A percentile compares a stretch with the other conserved stretches of the same genome.
phyloP scores from a whole-genome alignment of 306 rosid genomes.

The Dryas drummondii region DNA sequence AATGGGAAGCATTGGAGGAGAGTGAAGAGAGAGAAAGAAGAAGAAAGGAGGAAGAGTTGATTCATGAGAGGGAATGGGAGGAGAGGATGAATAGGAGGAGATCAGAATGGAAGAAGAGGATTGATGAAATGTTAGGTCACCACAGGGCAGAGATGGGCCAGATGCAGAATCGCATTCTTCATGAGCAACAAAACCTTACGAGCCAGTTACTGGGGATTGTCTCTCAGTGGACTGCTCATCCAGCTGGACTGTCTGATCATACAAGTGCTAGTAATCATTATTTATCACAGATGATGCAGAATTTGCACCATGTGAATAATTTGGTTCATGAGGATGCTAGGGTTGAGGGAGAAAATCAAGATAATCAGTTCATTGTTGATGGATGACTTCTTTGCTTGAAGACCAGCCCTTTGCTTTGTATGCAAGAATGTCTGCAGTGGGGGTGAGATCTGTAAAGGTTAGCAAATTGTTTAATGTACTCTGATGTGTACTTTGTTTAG shows the following conservation, averaged over 20 bases:
- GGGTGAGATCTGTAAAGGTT: conserved; percentile 38
- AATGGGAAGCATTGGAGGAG: conserved; percentile 82
- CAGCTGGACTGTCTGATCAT: conserved; percentile 80
- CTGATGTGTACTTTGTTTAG: conserved; percentile 37
- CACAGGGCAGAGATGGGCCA: conserved; percentile 88
- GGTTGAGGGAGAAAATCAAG: conserved; percentile 94
- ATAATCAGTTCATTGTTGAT: conserved; percentile 87
- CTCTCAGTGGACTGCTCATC: conserved; percentile 93
- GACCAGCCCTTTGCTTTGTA: conserved; percentile 19
- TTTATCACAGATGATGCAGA: conserved; percentile 95
- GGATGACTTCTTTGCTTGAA: conserved; percentile 44
- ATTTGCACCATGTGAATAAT: conserved; percentile 84
- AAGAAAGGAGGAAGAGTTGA: conserved; percentile 73
- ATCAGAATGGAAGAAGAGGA: conserved; percentile 81
- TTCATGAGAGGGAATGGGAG: conserved; percentile 69
- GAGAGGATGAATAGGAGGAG: conserved; percentile 79
- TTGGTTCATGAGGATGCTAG: conserved; percentile 78
- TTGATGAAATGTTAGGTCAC: conserved; percentile 69
- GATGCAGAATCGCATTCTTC: conserved; percentile 80
- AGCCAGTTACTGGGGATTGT: conserved; percentile 78
- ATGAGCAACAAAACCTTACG: conserved; percentile 84
- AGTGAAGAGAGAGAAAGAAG: conserved; percentile 73
- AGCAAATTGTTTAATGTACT: conserved; percentile 51
- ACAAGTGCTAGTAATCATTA: conserved; percentile 86
- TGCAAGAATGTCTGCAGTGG: conserved; percentile 35